Evolutionary conservation across 176 grass and related monocot genomes (phyloP), one percentile per base, ranked within the genome.

Genomic region (Avena eriantha): DNA sequence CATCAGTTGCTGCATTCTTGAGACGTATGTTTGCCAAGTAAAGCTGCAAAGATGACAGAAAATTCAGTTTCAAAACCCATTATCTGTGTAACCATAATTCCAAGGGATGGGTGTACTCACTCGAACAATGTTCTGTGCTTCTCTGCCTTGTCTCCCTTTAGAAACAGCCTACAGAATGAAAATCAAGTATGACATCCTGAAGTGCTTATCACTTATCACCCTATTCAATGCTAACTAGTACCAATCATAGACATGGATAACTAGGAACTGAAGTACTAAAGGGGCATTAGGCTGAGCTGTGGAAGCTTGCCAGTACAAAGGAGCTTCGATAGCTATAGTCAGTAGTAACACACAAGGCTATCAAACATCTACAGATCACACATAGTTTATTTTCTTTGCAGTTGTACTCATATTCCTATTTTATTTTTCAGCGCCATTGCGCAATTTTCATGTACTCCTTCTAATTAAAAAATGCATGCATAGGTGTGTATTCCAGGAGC

Each of bases 1-100:
- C 86, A 84, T 98, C 93, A 31, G 93, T 94, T 46, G 73, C 79
- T 82, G 91, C 92, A 86, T 90, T 85, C 86, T 92, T 95, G 69
- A 98, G 88, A 48, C 88, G 93, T 77, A 98, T 95, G 90, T 94
- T 94, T 82, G 96, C 93, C 71, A 98, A 36, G 88, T 43, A 95
- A 45, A 92, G 68, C 95, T 98, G 83, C 74, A 92, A 86, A 54
- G 60, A 51, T 19, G 69, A 84, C 35, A 50, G 29, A 64, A 56
- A 23, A 23, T 10, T 83, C 54, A 64, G 31, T 74, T 90, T 60
- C 26, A 80, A 60, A 16, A 76, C 18, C 31, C 18, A 92, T 64
- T 12, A 74, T 81, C 24, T 47, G 8, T 3, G 64, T 33, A 85
- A 85, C 17, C 8, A 68, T 22, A 80, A 10, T 64, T 56, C n/a